A percentile compares a stretch with the other conserved stretches of the same genome.
Conservation (phyloP, 148 eudicot species). For the Persicaria maculosa region DNA sequence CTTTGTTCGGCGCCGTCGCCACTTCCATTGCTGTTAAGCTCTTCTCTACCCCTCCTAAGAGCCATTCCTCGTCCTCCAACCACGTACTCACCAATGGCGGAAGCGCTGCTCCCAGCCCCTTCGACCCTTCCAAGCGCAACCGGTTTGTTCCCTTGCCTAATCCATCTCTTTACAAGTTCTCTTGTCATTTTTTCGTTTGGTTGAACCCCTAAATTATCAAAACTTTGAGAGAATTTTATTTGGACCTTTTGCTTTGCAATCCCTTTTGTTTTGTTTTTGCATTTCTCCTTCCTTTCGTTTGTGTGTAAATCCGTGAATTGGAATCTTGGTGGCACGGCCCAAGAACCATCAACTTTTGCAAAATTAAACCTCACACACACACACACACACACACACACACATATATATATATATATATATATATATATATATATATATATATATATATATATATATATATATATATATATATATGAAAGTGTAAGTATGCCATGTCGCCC, state of each 20-base stretch:
- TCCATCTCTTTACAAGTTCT: neutral
- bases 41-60: conserved; percentile 30
- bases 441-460: no score
- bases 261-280: neutral
- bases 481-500: no score
- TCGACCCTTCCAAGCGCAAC: conserved; percentile 60
- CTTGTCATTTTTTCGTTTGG: neutral
- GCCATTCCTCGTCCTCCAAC: conserved; percentile 17
- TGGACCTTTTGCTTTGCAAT: neutral
- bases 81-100: conserved; percentile 4
- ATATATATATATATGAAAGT: no score
- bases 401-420: no score
- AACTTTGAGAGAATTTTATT: neutral
- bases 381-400: no score
- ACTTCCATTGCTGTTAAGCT: conserved; percentile 40
- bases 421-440: no score
- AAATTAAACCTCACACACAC: no score
- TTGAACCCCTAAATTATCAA: neutral
- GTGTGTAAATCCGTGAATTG: neutral
- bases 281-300: neutral
- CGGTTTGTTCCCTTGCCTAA: conserved; percentile 30
- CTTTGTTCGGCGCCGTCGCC: conserved; percentile 46
- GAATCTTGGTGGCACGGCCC: neutral
- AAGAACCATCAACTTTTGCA: no score
- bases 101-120: conserved; percentile 34